Evolutionary conservation across 2,329 filamentous ascomycete species (phyloP), one percentile per base, ranked within the genome.

Genomic region (Aureobasidium sp.): DNA sequence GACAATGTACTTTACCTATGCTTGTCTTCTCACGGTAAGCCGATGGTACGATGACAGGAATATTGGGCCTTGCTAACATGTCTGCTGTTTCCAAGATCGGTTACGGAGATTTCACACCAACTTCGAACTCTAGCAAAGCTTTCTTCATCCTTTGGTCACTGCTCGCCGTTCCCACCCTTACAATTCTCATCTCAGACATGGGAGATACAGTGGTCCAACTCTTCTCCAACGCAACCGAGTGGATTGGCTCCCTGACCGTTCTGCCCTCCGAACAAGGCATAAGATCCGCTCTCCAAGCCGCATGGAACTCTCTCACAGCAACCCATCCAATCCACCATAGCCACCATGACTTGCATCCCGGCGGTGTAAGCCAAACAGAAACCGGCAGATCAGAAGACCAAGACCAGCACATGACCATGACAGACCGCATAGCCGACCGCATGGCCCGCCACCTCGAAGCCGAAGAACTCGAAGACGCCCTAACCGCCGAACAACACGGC

Each of bases 141-240:
- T 83, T 84, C 66, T 84, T 83, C 66, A 79, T 84, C 1, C 78
- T 84, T 64, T 84, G 82, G 82, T 80, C 78, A 15, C 68, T 84
- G 5, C 71, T 84, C 9, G 81, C 81, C 0, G 76, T 84, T 0
- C 81, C 82, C 0, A 80, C 79, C 0, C 73, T 84, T 49, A 83
- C 82, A 0, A 80, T 82, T 27, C 72, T 82, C 37, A 82, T 81
- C 66, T 78, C 74, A 61, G 79, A 82, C 63, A 81, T 83, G 79
- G 79, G 79, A 15, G 79, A 81, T 63, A 82, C 80, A 0, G 77
- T 82, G 11, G 79, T 84, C 63, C 81, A 81, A 63, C 72, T 73
- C 9, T 78, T 85, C 70, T 78, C 79, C 25, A 80, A 84, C 52
- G 62, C 79, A n/a, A 83, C 81, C 0, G 78, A 82, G n/a, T 83